Conservation (phyloP, 106 monocot genomes). For the Amphibolis antarctica region DNA sequence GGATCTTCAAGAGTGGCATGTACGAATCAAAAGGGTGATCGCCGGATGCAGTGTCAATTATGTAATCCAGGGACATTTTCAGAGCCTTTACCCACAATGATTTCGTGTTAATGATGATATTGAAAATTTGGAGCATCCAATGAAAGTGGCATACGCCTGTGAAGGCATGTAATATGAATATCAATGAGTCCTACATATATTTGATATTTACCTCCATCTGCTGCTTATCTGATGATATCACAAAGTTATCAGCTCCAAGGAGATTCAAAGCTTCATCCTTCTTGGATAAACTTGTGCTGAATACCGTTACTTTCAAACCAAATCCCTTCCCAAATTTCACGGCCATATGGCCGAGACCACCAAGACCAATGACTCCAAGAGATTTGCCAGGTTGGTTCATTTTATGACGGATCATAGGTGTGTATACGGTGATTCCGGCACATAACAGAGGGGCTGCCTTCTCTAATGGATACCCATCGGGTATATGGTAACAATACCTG, state of each 20-base stretch:
- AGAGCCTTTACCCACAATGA: slow-evolving; percentile 25
- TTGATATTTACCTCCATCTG: slow-evolving; percentile 55
- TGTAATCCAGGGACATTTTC: slow-evolving; percentile 52
- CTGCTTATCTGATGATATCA: slow-evolving; percentile 63
- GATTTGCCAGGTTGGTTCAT: slow-evolving; percentile 92
- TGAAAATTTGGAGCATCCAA: not conserved
- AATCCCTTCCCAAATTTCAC: slow-evolving; percentile 94
- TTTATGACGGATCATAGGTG: slow-evolving; percentile 70
- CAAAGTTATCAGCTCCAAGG: slow-evolving; percentile 73
- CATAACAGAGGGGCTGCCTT: slow-evolving; percentile 79
- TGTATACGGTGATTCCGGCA: slow-evolving; percentile 80
- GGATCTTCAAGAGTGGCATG: slow-evolving; percentile 55
- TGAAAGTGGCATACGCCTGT: not conserved
- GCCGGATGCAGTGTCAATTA: slow-evolving; percentile 78
- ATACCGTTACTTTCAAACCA: slow-evolving; percentile 68
- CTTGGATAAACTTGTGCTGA: slow-evolving; percentile 81
- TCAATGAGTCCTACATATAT: not conserved
- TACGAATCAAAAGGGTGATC: slow-evolving; percentile 85
- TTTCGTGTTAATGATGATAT: not conserved
- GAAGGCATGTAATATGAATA: not conserved
- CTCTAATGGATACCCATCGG: slow-evolving; percentile 49
- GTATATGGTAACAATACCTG: slow-evolving; percentile 81
- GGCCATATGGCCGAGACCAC: slow-evolving; percentile 86
- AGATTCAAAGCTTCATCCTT: slow-evolving; percentile 57
- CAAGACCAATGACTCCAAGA: slow-evolving; percentile 84